phyloP scores from a whole-genome alignment of 2,329 filamentous ascomycete genomes.

The Ceratocystis huliohia region DNA sequence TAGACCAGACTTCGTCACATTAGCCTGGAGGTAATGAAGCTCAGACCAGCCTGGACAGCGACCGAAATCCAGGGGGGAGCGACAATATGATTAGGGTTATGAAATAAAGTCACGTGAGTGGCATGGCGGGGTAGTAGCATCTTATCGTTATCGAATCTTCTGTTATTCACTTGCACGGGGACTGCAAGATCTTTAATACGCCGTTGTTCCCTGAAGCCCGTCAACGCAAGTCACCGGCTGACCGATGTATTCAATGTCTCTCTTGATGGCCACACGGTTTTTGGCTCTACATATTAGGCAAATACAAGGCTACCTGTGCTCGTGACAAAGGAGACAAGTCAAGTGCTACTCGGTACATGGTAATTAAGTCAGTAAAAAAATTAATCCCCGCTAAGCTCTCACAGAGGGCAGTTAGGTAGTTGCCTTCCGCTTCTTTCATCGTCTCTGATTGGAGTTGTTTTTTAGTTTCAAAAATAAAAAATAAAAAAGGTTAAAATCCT shows the following conservation, averaged over 20 bases:
- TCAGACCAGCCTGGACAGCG: not conserved
- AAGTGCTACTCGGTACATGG: not conserved
- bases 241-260: not conserved
- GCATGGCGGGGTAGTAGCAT: not conserved
- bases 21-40: not conserved
- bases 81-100: not conserved
- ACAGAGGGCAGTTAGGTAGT: not conserved
- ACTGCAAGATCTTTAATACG: not conserved
- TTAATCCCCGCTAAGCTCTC: not conserved
- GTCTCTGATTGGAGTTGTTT: not conserved
- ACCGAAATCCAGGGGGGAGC: not conserved
- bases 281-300: not conserved
- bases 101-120: not conserved
- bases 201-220: not conserved
- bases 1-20: not conserved
- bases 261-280: not conserved
- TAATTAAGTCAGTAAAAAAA: slow-evolving; percentile 9
- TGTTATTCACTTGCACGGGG: not conserved
- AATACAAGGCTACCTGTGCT: not conserved
- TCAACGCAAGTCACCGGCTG: not conserved
- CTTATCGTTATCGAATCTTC: not conserved
- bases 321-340: not conserved
- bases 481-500: not conserved
- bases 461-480: slow-evolving; percentile 1
- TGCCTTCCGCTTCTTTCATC: slow-evolving; percentile 1